Evolutionary conservation across 139 green algal species (phyloP), one percentile per base, ranked within the genome.

Genomic region (Eudorina sp.): DNA sequence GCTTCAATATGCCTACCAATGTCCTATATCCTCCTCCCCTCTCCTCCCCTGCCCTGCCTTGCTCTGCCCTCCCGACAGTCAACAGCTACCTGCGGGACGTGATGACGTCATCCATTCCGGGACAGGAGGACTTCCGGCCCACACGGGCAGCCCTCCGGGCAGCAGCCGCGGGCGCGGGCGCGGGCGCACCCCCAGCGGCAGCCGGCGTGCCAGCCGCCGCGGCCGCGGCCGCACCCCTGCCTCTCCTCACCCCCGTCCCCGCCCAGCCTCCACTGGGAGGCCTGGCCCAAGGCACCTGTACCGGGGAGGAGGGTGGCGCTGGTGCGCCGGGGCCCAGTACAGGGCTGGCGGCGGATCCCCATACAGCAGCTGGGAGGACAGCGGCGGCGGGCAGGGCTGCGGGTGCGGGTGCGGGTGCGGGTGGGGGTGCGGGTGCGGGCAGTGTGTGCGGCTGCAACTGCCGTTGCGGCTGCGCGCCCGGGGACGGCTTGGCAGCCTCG

Each of bases 21-120:
- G 27, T 11, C 6, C 55, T 25, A 23, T 40, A 36, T 82, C 41
- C 45, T 9, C 3, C 41, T 27, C 75, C 46, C 16, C 5, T 40
- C 46, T 14, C n/a, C 36, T 48, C 75, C 75, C 36, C 75, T 34
- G 9, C 3, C 41, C 4, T 73, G 6, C 9, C 34, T 60, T 31
- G 21, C 45, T 21, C 31, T 23, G 23, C 46, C 21, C 43, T 29
- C 48, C 43, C 48, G 48, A 23, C 84, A 90, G 90, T 92, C 9
- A 93, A 93, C 79, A 88, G 69, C 38, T 93, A 92, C 72, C 81
- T 93, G 18, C 70, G 90, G 0, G 83, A 85, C 18, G 51, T 90
- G 29, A 79, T 91, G 46, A 46, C 84, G 27, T 51, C 31, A 36
- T n/a, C 58, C 5, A 53, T 78, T 11, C 55, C 85, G 7, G 68